Percentiles rank a stretch among this genome's conserved stretches.
Conservation (phyloP, 73 alveolate species). For the Effrenium voratum region DNA sequence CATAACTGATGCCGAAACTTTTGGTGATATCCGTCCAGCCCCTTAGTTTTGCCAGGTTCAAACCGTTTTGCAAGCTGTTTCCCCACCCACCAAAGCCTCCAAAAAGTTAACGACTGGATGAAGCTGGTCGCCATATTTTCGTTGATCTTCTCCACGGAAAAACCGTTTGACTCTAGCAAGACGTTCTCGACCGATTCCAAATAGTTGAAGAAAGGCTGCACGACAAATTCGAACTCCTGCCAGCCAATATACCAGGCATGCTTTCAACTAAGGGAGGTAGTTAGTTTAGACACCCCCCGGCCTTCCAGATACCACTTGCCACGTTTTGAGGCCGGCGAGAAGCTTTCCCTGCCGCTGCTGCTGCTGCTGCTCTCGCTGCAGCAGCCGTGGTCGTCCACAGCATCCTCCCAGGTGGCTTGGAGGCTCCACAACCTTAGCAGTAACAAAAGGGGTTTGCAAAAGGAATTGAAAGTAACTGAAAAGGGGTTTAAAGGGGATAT, state of each 20-base stretch:
- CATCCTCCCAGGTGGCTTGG: background rate
- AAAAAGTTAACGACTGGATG: background rate
- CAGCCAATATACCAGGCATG: background rate
- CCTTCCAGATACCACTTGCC: background rate
- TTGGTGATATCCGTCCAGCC: background rate
- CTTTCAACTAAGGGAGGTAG: too few species aligned
- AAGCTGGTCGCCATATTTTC: background rate
- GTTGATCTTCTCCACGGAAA: conserved; percentile 4
- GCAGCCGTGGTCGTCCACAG: background rate
- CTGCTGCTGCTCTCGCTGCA: background rate
- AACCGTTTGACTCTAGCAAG: background rate
- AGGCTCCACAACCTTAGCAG: background rate
- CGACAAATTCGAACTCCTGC: conserved; percentile 9
- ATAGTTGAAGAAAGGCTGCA: background rate
- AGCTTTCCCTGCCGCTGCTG: background rate
- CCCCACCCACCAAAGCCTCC: background rate
- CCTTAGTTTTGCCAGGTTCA: background rate
- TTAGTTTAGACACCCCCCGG: too few species aligned
- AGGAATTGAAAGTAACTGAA: background rate
- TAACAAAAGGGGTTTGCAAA: background rate
- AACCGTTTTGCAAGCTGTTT: too few species aligned
- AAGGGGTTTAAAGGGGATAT: background rate
- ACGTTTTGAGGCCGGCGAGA: background rate
- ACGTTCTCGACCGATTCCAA: conserved; percentile 34
- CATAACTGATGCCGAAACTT: conserved; percentile 11